These are phyloP conservation scores for Serendipita vermifera DNA, from an alignment of 768 basidiomycete genomes.

Conservation along the genomic window DNA sequence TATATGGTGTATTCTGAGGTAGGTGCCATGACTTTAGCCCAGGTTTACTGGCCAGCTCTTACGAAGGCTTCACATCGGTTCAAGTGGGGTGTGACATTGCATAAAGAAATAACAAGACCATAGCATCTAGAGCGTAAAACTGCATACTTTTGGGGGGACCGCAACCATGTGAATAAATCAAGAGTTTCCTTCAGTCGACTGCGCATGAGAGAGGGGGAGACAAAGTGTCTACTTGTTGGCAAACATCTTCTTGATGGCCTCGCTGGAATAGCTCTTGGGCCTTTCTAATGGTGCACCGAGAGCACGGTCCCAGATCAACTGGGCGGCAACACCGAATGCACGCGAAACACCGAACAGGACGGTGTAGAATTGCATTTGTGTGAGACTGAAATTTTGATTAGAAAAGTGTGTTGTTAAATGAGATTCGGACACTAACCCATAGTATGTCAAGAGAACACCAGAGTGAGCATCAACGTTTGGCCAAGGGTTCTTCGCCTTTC, in stretches of 20 bases:
- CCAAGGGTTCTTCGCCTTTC: constrained; percentile 89
- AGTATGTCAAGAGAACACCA: constrained; percentile 73
- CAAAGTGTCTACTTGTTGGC: constrained; percentile 38
- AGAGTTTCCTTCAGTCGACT: too few species aligned
- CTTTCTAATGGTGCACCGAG: constrained; percentile 84
- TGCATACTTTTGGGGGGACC: too few species aligned
- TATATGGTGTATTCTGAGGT: too few species aligned
- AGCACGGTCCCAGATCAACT: constrained; percentile 87
- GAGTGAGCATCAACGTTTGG: constrained; percentile 98
- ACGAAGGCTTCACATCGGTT: too few species aligned
- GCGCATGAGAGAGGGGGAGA: too few species aligned
- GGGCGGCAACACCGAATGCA: constrained; percentile 79
- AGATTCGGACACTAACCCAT: constrained; percentile 29
- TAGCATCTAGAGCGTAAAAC: too few species aligned
- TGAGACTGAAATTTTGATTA: constrained; percentile 33
- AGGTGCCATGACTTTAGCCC: too few species aligned
- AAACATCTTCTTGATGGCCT: constrained; percentile 69
- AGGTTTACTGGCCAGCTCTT: too few species aligned
- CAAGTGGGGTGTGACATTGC: too few species aligned
- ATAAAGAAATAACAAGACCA: too few species aligned
- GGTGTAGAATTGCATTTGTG: constrained; percentile 92
- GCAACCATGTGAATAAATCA: too few species aligned
- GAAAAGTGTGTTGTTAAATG: background rate
- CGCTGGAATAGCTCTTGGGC: constrained; percentile 82
- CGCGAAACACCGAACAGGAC: constrained; percentile 96